Base-by-base conservation (phyloP, 2,329 filamentous ascomycete genomes). In the Colletotrichum abscissum region DNA sequence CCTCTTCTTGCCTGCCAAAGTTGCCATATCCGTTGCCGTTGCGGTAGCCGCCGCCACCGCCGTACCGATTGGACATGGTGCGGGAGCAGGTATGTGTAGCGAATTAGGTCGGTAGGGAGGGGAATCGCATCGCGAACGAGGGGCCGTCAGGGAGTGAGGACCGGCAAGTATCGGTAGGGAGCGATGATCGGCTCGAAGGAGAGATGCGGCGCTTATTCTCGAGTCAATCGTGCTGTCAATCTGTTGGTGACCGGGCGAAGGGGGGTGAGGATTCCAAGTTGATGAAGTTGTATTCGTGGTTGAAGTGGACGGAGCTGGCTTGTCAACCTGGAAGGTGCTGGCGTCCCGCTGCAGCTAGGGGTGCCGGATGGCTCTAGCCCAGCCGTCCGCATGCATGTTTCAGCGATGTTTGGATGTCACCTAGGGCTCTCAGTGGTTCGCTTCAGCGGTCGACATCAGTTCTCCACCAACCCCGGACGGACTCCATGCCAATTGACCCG, bases 1-100 rank as follows among this genome's bases (percentile, higher is more conserved):
- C 88, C 49, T 87, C 87, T 80, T 46, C 77, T 60, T 88, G 86
- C 59, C 82, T 81, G 38, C 88, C 86, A 73, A 62, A 63, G 58
- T 60, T 69, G 12, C 78, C 78, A 57, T 86, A 85, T 26, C 81
- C 80, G 57, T 80, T 81, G 71, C 82, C 83, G 71, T 83, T 85
- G 78, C 85, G 84, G 80, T 84, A 86, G 67, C 82, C 78, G 76
- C 79, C 81, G 75, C 75, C 78, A 76, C 79, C 81, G 38, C 73
- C 76, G 63, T 74, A 76, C 55, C 71, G 67, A 55, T 74, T 77
- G 72, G 69, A 73, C 74, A 75, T 76, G 46, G 59, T 74, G 65
- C 60, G 52, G 58, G 63, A 67, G 49, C 26, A 30, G 38, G 56
- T 65, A 38, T 63, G 38, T 60, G 42, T 22, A n/a, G 69, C 69